Conservation (phyloP, 352 stramenopile species). For the Phytopythium vexans region DNA sequence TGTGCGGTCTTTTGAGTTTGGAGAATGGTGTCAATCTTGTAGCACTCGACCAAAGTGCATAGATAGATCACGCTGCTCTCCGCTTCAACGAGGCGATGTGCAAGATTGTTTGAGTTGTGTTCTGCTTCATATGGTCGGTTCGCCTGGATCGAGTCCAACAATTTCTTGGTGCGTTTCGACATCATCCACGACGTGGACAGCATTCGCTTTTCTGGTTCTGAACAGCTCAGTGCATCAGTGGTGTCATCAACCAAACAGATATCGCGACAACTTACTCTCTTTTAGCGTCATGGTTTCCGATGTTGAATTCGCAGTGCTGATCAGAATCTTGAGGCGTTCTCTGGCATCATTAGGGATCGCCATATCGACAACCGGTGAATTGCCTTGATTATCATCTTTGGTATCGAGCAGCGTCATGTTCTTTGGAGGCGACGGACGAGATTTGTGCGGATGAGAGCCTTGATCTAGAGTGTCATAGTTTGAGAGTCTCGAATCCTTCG, state of each 20-base stretch:
- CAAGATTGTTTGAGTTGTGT: slow-evolving; percentile 11
- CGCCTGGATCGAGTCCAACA: slow-evolving; percentile 18
- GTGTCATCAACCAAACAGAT: too few species aligned
- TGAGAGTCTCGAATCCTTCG: too few species aligned
- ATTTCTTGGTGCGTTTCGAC: slow-evolving; percentile 29
- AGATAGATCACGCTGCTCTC: slow-evolving; percentile 44
- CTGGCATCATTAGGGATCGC: neutral
- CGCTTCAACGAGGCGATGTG: slow-evolving; percentile 19
- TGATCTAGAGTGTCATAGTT: too few species aligned
- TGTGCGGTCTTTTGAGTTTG: too few species aligned
- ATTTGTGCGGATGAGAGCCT: too few species aligned
- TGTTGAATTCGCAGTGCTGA: too few species aligned
- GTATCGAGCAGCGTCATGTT: too few species aligned
- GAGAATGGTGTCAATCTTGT: slow-evolving; percentile 47
- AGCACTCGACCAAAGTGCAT: slow-evolving; percentile 43
- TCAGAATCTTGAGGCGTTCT: neutral
- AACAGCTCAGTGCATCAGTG: too few species aligned
- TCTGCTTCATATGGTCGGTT: slow-evolving; percentile 4
- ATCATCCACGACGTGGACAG: slow-evolving; percentile 44
- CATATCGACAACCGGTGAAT: neutral
- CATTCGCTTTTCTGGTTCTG: too few species aligned
- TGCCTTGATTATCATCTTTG: neutral
- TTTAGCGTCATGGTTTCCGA: too few species aligned
- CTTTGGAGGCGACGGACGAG: too few species aligned
- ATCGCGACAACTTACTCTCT: too few species aligned